Evolutionary conservation across 2,329 filamentous ascomycete genomes (phyloP).

Genomic region (Tolypocladium tropicale): DNA sequence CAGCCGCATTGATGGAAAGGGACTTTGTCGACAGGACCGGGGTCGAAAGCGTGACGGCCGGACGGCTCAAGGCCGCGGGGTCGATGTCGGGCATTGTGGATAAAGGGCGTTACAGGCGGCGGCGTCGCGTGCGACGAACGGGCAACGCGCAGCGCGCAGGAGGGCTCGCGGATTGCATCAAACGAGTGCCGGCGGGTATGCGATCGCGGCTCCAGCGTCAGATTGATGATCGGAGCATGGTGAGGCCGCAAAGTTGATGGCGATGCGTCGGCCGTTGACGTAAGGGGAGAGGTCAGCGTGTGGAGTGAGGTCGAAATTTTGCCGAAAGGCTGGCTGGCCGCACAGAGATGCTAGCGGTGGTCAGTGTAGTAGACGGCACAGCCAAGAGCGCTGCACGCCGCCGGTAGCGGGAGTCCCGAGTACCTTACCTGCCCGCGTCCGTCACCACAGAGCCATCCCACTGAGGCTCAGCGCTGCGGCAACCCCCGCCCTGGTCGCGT

Average conservation of each 20-base stretch:
- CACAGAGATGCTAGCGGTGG: background rate
- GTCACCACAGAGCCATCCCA: conserved; percentile 9
- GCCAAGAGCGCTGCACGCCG: background rate
- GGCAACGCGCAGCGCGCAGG: conserved; percentile 34
- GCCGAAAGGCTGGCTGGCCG: conserved; percentile 16
- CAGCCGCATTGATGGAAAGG: conserved; percentile 41
- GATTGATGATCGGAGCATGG: conserved; percentile 33
- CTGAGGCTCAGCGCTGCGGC: background rate
- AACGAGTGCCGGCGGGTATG: conserved; percentile 24
- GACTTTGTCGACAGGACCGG: conserved; percentile 49
- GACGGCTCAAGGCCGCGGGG: conserved; percentile 57
- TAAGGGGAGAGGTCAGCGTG: conserved; percentile 16
- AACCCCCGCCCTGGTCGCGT: conserved; percentile 10
- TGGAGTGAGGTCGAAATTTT: conserved; percentile 22
- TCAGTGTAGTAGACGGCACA: background rate
- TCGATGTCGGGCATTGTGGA: conserved; percentile 57
- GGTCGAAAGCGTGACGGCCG: conserved; percentile 45
- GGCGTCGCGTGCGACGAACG: conserved; percentile 35
- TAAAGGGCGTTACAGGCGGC: conserved; percentile 16
- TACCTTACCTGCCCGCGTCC: conserved; percentile 14
- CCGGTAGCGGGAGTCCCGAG: conserved; percentile 3
- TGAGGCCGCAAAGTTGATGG: conserved; percentile 30
- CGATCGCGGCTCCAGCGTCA: conserved; percentile 31
- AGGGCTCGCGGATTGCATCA: conserved; percentile 32
- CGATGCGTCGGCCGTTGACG: conserved; percentile 13